Percentiles rank a stretch among this genome's conserved stretches.
Evolutionary conservation across 2,329 filamentous ascomycete genomes (phyloP).

Genomic region (Paecilomyces formosus): DNA sequence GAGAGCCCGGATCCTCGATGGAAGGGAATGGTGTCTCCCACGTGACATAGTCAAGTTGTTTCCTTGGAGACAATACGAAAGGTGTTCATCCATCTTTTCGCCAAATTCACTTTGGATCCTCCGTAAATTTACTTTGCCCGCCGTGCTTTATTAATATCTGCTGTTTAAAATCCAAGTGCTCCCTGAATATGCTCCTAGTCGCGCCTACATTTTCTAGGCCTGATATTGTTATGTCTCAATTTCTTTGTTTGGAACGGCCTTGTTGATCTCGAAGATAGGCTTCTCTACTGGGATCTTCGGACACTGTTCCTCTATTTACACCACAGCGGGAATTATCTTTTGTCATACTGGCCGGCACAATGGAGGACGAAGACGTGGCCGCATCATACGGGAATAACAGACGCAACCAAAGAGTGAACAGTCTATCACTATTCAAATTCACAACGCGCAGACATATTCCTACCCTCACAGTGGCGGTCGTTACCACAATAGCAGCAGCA

Average conservation of each 20-base stretch:
- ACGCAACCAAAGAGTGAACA: conserved; percentile 19
- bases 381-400: not conserved
- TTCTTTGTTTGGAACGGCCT: not conserved
- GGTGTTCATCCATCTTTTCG: conserved; percentile 10
- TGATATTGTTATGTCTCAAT: not conserved
- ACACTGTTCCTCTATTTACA: not conserved
- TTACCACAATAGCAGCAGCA: conserved; percentile 53
- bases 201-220: not conserved
- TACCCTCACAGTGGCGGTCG: conserved; percentile 47
- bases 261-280: not conserved
- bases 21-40: not conserved
- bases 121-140: conserved; percentile 15
- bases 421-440: conserved; percentile 63
- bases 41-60: conserved; percentile 9
- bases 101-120: conserved; percentile 2
- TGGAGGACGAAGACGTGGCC: not conserved
- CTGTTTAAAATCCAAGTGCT: not conserved
- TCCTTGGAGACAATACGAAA: conserved; percentile 13
- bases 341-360: not conserved
- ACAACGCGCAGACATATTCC: conserved; percentile 54
- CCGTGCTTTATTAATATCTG: not conserved
- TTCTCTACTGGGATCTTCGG: not conserved
- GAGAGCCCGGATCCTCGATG: not conserved
- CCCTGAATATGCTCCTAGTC: not conserved
- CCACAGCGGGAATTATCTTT: not conserved